Base-by-base conservation (phyloP, 1,284 basidiomycete species). In the Puccinia hordei region DNA sequence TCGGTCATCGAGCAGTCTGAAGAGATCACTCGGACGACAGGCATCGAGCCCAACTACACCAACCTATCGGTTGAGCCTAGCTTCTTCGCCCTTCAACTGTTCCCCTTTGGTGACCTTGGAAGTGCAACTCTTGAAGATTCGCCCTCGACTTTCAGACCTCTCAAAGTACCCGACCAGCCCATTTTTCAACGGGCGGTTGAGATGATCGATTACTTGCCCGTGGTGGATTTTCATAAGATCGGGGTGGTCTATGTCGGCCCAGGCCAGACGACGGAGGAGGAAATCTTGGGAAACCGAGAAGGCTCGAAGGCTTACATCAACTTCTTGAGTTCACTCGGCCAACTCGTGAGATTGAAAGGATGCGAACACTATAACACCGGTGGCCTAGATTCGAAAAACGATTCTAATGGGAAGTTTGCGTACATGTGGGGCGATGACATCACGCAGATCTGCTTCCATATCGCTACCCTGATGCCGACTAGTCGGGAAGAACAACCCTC, bases 361-460 rank as follows among this genome's bases (percentile, higher is more conserved):
- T 94, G 95, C 86, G 85, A 86, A 81, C 82, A 84, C 71, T 91
- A 98, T n/a, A 98, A 96, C 86, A 92, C 92, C 2, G 96, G 95
- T 38, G 95, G 95, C 1, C 88, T 99, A 44, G 92, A 96, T 85
- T 90, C 92, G 6, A 91, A 92, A 82, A 90, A 92, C 83, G 95
- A 98, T 85, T 91, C 92, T 30, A 94, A 98, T 82, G 88, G 88
- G 35, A 85, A 87, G 86, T 96, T 94, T 84, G 93, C 94, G 0
- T 99, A 99, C 84, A 95, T 95, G 0, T 99, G 96, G 95, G 95
- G 94, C 92, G 95, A 99, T 86, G 95, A 98, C 84, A 95, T 98
- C 63, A 91, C 92, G 22, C 97, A 99, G 85, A 90, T 98, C 81
- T 89, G 98, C 74, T 99, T 94, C 86, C 97, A 99, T 86, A 92